Evolutionary conservation across 75 land plant genomes (phyloP).

Genomic region (Sequoia sempervirens): DNA sequence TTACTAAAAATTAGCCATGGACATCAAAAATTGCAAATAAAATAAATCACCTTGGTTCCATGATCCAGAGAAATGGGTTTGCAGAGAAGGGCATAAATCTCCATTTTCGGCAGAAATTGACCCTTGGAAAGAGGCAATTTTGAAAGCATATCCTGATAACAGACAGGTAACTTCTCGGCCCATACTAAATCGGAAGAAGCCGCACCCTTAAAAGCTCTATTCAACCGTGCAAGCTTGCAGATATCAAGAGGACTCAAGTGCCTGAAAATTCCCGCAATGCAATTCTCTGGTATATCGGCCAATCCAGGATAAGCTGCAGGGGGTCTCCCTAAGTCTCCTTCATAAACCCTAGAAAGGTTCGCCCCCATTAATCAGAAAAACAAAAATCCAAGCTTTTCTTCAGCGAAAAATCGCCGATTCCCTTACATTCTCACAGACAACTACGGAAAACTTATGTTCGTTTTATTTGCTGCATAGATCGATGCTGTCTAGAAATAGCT

Average conservation of each 20-base stretch:
- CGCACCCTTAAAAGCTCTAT: slow-evolving; percentile 60
- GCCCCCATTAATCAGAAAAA: slow-evolving; percentile 31
- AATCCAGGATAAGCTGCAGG: slow-evolving; percentile 33
- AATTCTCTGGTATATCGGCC: slow-evolving; percentile 72
- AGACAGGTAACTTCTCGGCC: slow-evolving; percentile 51
- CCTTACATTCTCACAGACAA: not conserved
- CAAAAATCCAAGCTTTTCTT: not conserved
- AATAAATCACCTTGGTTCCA: slow-evolving; percentile 40
- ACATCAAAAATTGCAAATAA: not conserved
- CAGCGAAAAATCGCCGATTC: not conserved
- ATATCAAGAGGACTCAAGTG: slow-evolving; percentile 62
- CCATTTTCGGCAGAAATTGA: slow-evolving; percentile 16
- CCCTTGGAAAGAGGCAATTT: slow-evolving; percentile 23
- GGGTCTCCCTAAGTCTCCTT: slow-evolving; percentile 11
- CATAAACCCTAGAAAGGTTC: slow-evolving; percentile 36
- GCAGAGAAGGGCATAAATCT: slow-evolving; percentile 50
- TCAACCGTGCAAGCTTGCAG: slow-evolving; percentile 57
- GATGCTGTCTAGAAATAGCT: not conserved
- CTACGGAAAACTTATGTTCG: not conserved
- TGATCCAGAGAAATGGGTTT: slow-evolving; percentile 44
- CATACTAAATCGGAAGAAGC: slow-evolving; percentile 62
- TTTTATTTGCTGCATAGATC: not conserved
- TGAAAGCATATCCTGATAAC: slow-evolving; percentile 35
- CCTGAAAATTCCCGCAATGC: slow-evolving; percentile 56
- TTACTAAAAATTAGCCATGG: not conserved